Percentiles rank a stretch among this genome's conserved stretches.
phyloP scores from a whole-genome alignment of 2,329 filamentous ascomycete species.

The Botrytis fabae region DNA sequence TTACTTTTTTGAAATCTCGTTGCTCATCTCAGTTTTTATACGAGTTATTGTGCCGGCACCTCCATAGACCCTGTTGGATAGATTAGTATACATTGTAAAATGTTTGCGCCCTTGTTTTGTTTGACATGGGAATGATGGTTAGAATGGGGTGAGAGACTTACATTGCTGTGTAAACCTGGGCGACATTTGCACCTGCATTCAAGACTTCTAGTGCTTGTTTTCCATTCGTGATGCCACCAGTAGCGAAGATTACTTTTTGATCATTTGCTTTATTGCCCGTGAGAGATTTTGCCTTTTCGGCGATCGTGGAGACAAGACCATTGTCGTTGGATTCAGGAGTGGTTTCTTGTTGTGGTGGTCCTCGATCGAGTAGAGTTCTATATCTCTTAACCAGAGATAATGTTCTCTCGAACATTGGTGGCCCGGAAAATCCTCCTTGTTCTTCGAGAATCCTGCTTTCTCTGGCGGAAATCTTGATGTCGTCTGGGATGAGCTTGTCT shows the following conservation, averaged over 20 bases:
- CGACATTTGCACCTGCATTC: constrained; percentile 85
- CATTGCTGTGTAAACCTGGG: constrained; percentile 85
- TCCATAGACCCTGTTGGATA: constrained; percentile 49
- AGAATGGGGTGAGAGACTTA: constrained; percentile 8
- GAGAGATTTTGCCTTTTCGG: constrained; percentile 39
- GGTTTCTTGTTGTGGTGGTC: constrained; percentile 39
- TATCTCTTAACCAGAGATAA: constrained; percentile 78
- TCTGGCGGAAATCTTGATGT: constrained; percentile 61
- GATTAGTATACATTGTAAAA: constrained; percentile 21
- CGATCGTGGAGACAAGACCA: constrained; percentile 41
- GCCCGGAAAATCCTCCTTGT: constrained; percentile 87
- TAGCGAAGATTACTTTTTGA: constrained; percentile 84
- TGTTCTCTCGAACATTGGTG: constrained; percentile 81
- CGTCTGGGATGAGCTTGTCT: constrained; percentile 66
- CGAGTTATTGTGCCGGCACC: constrained; percentile 64
- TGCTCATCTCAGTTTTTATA: constrained; percentile 63
- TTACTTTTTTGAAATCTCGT: constrained; percentile 46
- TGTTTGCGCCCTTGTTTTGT: background rate
- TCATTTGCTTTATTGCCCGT: background rate
- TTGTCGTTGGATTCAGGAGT: constrained; percentile 31
- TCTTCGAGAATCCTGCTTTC: constrained; percentile 72
- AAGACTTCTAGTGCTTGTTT: constrained; percentile 78
- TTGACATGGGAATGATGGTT: background rate
- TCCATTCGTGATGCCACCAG: constrained; percentile 88
- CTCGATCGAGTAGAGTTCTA: constrained; percentile 63